A percentile compares a stretch with the other conserved stretches of the same genome.
Evolutionary conservation across 805 yeast species (phyloP).

Genomic region (Brettanomyces custersianus): DNA sequence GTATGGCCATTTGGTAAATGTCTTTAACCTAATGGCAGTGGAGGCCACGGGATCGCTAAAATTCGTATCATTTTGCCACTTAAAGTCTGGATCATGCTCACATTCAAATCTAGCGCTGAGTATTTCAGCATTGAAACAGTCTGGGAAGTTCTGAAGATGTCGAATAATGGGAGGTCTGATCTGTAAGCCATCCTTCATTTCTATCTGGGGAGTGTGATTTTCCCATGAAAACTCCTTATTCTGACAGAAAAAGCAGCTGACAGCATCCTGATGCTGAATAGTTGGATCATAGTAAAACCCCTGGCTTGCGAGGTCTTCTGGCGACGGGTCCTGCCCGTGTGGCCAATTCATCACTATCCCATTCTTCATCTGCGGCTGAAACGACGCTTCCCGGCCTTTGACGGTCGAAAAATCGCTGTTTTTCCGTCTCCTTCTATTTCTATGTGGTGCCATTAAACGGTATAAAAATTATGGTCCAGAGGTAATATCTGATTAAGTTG

Average conservation of each 20-base stretch:
- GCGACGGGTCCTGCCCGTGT: constrained; percentile 13
- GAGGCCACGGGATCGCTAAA: constrained; percentile 31
- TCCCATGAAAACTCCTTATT: constrained; percentile 52
- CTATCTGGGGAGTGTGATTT: background rate
- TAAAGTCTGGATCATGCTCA: constrained; percentile 6
- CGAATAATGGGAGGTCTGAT: constrained; percentile 13
- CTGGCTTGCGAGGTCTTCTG: constrained; percentile 35
- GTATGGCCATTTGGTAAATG: constrained; percentile 37
- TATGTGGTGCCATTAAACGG: constrained; percentile 2
- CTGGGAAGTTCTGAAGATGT: constrained; percentile 20
- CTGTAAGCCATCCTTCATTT: constrained; percentile 4
- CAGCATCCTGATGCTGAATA: constrained; percentile 36
- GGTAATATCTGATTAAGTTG: too few relatives aligned
- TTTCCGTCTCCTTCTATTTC: background rate
- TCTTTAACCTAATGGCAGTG: constrained; percentile 25
- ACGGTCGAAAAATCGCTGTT: constrained; percentile 1
- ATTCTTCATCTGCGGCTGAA: constrained; percentile 10
- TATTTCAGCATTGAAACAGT: constrained; percentile 16
- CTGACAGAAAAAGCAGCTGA: constrained; percentile 51
- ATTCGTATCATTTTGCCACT: constrained; percentile 13
- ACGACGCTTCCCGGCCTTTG: constrained; percentile 4
- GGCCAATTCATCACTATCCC: constrained; percentile 25
- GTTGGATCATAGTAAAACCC: constrained; percentile 57
- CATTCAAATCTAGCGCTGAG: constrained; percentile 10
- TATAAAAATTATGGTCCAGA: too few relatives aligned